Evolutionary conservation across 2,329 filamentous ascomycete genomes (phyloP).

Genomic region (Neonectria faginata): DNA sequence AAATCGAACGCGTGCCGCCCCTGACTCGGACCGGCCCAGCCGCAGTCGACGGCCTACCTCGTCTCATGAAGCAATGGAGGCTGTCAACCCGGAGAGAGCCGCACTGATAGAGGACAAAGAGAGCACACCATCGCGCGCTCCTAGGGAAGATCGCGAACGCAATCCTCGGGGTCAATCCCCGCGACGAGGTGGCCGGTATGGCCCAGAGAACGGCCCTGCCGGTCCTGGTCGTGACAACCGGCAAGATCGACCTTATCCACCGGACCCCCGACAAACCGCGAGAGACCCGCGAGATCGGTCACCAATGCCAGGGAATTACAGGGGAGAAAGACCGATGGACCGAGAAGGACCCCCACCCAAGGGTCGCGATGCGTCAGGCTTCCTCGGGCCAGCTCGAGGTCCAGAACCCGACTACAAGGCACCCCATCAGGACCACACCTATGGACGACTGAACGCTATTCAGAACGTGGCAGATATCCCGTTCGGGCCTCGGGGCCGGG

Average conservation of each 20-base stretch:
- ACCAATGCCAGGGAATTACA: constrained; percentile 44
- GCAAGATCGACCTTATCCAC: constrained; percentile 55
- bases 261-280: constrained; percentile 47
- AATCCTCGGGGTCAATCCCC: constrained; percentile 61
- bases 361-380: constrained; percentile 52
- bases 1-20: constrained; percentile 44
- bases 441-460: constrained; percentile 70
- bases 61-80: constrained; percentile 48
- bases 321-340: constrained; percentile 55
- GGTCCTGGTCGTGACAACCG: constrained; percentile 61
- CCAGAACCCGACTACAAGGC: constrained; percentile 64
- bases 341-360: constrained; percentile 54
- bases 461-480: constrained; percentile 61
- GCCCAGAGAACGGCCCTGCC: constrained; percentile 45
- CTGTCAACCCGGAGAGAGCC: constrained; percentile 62
- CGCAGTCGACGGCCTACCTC: constrained; percentile 45
- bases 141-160: constrained; percentile 61
- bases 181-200: constrained; percentile 53
- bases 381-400: constrained; percentile 55
- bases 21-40: constrained; percentile 47
- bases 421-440: constrained; percentile 69
- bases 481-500: constrained; percentile 67
- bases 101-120: constrained; percentile 58
- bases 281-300: constrained; percentile 51
- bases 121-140: constrained; percentile 50